phyloP scores from a whole-genome alignment of 306 rosid species.

The Ormosia semicastrata region DNA sequence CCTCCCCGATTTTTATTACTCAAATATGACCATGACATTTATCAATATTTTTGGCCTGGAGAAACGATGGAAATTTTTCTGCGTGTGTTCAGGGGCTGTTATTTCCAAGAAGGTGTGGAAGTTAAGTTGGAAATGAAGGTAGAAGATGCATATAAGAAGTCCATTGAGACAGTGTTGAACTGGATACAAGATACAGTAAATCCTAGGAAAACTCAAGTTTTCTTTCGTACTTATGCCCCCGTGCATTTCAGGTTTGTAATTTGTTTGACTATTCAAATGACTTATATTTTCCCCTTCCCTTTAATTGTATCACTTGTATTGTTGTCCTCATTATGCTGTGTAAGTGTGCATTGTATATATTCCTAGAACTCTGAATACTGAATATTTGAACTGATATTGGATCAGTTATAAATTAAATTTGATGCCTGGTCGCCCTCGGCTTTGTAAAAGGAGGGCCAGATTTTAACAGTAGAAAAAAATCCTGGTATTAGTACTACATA shows the following conservation, averaged over 20 bases:
- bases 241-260: conserved; percentile 82
- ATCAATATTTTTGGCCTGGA: neutral
- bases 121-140: conserved; percentile 67
- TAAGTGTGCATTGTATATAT: neutral
- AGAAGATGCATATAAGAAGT: conserved; percentile 64
- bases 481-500: too few species aligned
- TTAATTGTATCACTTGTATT: neutral
- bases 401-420: too few species aligned
- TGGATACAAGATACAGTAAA: conserved; percentile 62
- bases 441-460: too few species aligned
- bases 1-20: neutral
- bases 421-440: too few species aligned
- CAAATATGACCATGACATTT: neutral
- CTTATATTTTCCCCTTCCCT: neutral
- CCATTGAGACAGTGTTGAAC: conserved; percentile 57
- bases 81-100: conserved; percentile 62
- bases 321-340: neutral
- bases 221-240: conserved; percentile 82
- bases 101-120: conserved; percentile 75
- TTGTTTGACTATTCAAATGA: conserved; percentile 6
- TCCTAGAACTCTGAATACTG: too few species aligned
- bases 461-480: too few species aligned
- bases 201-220: conserved; percentile 64
- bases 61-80: neutral
- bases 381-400: too few species aligned